Conservation (phyloP, 2,329 filamentous ascomycete species). For the Xylariaceae sp. region DNA sequence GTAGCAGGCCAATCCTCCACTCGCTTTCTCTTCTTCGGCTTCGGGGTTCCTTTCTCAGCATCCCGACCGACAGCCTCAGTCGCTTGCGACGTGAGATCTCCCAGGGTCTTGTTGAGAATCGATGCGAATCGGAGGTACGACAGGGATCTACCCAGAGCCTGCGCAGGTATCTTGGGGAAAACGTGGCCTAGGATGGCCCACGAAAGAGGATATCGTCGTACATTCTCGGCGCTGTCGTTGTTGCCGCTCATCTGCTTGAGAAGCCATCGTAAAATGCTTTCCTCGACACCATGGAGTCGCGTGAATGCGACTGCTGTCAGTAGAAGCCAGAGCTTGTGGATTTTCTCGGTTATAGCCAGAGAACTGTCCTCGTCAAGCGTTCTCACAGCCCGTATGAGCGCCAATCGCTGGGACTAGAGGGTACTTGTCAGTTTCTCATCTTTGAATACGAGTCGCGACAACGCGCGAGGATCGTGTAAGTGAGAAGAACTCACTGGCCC, state of each 20-base stretch:
- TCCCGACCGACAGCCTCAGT: constrained; percentile 11
- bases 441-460: not conserved
- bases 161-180: constrained; percentile 60
- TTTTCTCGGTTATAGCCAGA: constrained; percentile 41
- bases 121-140: constrained; percentile 63
- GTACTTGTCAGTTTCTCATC: constrained; percentile 5
- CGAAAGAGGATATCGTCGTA: constrained; percentile 51
- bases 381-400: constrained; percentile 49
- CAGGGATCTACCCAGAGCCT: constrained; percentile 65
- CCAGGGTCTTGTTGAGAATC: constrained; percentile 60
- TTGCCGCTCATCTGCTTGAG: constrained; percentile 55
- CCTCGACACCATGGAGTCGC: constrained; percentile 49
- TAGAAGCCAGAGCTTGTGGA: constrained; percentile 45
- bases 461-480: not conserved
- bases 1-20: constrained; percentile 35
- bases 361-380: constrained; percentile 50
- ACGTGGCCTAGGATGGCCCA: constrained; percentile 59
- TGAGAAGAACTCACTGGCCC: constrained; percentile 14
- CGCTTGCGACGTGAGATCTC: constrained; percentile 44
- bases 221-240: constrained; percentile 43
- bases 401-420: constrained; percentile 28
- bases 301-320: constrained; percentile 40
- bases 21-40: constrained; percentile 39
- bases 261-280: constrained; percentile 57
- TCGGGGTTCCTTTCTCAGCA: constrained; percentile 26